Percentiles rank a stretch among this genome's conserved stretches.
Evolutionary conservation across 2,329 filamentous ascomycete genomes (phyloP).

Genomic region (Fusarium tricinctum): DNA sequence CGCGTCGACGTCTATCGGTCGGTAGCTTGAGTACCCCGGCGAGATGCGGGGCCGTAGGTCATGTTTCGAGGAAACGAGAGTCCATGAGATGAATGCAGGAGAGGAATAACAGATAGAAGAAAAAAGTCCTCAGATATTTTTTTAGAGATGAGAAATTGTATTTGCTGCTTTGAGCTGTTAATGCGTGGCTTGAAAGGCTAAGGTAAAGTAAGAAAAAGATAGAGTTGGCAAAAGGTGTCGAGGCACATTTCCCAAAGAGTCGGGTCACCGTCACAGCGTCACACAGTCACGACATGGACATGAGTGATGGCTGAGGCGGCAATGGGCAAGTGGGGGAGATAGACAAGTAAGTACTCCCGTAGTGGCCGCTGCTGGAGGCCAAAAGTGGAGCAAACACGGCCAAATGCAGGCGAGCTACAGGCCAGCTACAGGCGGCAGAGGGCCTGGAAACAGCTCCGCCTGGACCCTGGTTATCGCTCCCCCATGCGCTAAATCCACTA

Average conservation of each 20-base stretch:
- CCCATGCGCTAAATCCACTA: constrained; percentile 37
- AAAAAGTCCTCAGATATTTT: too few species aligned
- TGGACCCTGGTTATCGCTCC: constrained; percentile 29
- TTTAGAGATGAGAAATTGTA: neutral
- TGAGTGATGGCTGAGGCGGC: constrained; percentile 48
- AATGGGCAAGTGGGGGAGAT: constrained; percentile 35
- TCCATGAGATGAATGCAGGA: constrained; percentile 36
- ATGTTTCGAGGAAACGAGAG: constrained; percentile 50
- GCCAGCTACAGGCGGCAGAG: constrained; percentile 23
- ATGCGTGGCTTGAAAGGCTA: constrained; percentile 23
- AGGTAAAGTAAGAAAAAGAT: constrained; percentile 21
- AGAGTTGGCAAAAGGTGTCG: constrained; percentile 35
- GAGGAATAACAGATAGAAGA: neutral
- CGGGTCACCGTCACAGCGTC: constrained; percentile 46
- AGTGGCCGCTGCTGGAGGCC: neutral
- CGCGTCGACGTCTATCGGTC: constrained; percentile 49
- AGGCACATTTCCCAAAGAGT: constrained; percentile 45
- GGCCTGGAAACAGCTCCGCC: constrained; percentile 22
- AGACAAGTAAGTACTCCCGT: too few species aligned
- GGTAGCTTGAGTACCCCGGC: constrained; percentile 53
- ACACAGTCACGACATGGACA: constrained; percentile 43
- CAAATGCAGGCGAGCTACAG: constrained; percentile 19
- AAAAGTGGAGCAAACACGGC: constrained; percentile 8
- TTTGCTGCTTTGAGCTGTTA: constrained; percentile 10
- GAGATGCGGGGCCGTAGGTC: constrained; percentile 54